These are phyloP conservation scores for Neospermospora avenae DNA, from an alignment of 2,329 filamentous ascomycete species.

Conservation along the genomic window DNA sequence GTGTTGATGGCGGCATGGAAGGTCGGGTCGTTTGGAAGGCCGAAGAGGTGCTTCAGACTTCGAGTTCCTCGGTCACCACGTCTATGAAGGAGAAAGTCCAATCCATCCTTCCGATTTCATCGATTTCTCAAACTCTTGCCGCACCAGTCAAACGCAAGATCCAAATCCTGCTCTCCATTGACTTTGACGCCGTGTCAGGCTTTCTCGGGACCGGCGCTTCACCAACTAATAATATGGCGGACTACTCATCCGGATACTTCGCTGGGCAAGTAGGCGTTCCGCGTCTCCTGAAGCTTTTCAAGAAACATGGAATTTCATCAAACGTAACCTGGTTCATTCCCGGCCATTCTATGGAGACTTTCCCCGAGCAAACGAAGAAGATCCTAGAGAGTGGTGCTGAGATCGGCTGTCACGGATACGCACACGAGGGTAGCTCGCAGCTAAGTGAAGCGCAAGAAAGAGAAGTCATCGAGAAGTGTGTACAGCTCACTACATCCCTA, in stretches of 20 bases:
- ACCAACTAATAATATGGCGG: slow-evolving; percentile 51
- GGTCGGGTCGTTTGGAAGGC: slow-evolving; percentile 44
- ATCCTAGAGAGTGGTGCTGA: slow-evolving; percentile 52
- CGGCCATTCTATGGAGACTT: slow-evolving; percentile 56
- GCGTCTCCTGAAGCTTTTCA: slow-evolving; percentile 51
- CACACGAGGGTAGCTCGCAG: slow-evolving; percentile 38
- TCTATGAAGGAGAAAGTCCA: slow-evolving; percentile 11
- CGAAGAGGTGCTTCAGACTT: slow-evolving; percentile 24
- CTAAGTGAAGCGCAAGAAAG: slow-evolving; percentile 47
- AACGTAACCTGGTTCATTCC: slow-evolving; percentile 59
- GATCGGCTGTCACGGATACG: slow-evolving; percentile 39
- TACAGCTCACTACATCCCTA: slow-evolving; percentile 41
- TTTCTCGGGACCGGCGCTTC: slow-evolving; percentile 53
- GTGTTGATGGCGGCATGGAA: slow-evolving; percentile 50
- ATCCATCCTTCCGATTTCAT: slow-evolving; percentile 4
- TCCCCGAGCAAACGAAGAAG: slow-evolving; percentile 47
- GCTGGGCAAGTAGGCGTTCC: slow-evolving; percentile 48
- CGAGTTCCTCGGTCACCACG: background rate
- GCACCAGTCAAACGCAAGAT: slow-evolving; percentile 18
- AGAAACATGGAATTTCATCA: slow-evolving; percentile 47
- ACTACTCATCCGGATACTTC: slow-evolving; percentile 43
- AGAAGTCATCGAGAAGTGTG: slow-evolving; percentile 48
- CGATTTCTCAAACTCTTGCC: background rate
- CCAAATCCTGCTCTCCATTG: slow-evolving; percentile 23
- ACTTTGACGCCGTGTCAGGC: slow-evolving; percentile 53